Base-by-base conservation (phyloP, 108 stramenopile genomes). In the Cyclostephanos invisitatus region DNA sequence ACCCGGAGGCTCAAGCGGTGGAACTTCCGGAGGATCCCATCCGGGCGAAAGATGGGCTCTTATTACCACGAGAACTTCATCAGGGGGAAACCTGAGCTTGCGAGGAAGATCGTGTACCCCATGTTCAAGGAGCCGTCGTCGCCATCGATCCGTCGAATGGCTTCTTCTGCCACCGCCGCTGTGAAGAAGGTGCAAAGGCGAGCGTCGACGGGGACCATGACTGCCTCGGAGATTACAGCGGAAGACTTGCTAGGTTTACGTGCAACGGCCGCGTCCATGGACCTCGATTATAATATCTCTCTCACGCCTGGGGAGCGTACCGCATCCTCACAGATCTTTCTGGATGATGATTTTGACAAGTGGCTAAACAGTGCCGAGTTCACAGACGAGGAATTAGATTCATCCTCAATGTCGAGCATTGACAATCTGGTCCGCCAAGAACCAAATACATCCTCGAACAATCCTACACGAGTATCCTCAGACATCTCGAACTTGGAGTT, bases 1-100 rank as follows among this genome's bases (percentile, higher is more conserved):
- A 85, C 83, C 24, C 82, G 87, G 0, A 67, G 73, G 21, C 70
- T 87, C 28, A 87, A 85, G 63, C 66, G 84, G 18, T 87, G 83
- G 83, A 70, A 77, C 28, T 87, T 87, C 40, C 60, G 68, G 32
- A 69, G 76, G 38, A 72, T 87, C 1, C 42, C 78, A 11, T 67
- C 71, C 24, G 89, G 89, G 21, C 73, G 75, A 15, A 49, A 77
- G 47, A 68, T 80, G 56, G 89, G 88, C 11, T 86, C 85, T 0
- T 86, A 85, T 51, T 78, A 83, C 42, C 69, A 71, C 60, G 64
- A 70, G 47, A 14, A 50, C 24, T 78, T 78, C 38, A 17, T 21
- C 0, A 63, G 55, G 55, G 77, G 55, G 14, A 24, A 70, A 20
- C 75, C 75, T 2, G 75, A 69, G 14, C 62, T 77, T 20, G 62